These are phyloP conservation scores for Penicillium roqueforti DNA, from an alignment of 495 filamentous ascomycete genomes.

Conservation along the genomic window DNA sequence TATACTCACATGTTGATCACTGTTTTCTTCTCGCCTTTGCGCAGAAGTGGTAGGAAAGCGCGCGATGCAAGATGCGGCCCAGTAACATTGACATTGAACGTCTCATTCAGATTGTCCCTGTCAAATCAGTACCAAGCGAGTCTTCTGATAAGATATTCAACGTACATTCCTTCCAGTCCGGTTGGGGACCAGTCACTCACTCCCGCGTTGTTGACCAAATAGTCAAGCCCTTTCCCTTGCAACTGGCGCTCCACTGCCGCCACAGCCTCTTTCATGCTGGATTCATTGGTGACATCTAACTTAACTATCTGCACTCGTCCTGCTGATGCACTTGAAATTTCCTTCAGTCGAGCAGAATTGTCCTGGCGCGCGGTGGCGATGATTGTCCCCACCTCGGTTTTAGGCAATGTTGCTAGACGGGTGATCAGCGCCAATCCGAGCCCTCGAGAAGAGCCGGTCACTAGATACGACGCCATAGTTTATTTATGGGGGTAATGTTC, in stretches of 20 bases:
- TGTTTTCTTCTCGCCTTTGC: slow-evolving; percentile 42
- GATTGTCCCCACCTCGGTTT: slow-evolving; percentile 31
- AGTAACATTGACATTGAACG: slow-evolving; percentile 45
- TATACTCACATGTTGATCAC: slow-evolving; percentile 43
- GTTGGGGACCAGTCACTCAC: slow-evolving; percentile 17
- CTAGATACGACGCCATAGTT: slow-evolving; percentile 26
- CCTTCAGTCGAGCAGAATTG: slow-evolving; percentile 25
- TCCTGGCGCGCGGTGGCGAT: slow-evolving; percentile 36
- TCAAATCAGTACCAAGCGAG: neutral
- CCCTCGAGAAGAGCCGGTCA: slow-evolving; percentile 48
- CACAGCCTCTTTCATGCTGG: slow-evolving; percentile 40
- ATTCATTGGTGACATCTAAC: slow-evolving; percentile 42
- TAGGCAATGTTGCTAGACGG: slow-evolving; percentile 24
- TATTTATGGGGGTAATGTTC: neutral
- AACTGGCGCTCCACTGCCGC: slow-evolving; percentile 30
- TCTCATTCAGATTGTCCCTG: slow-evolving; percentile 34
- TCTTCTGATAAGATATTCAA: neutral
- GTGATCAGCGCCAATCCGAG: slow-evolving; percentile 50
- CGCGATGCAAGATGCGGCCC: slow-evolving; percentile 40
- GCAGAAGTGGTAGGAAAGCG: slow-evolving; percentile 44
- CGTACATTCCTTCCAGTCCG: slow-evolving; percentile 35
- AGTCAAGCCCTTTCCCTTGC: slow-evolving; percentile 44
- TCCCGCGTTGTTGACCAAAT: slow-evolving; percentile 52
- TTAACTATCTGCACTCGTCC: slow-evolving; percentile 42
- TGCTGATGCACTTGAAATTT: slow-evolving; percentile 13